These are phyloP conservation scores for Lactarius evosmus DNA, from an alignment of 768 basidiomycete genomes.

Conservation along the genomic window DNA sequence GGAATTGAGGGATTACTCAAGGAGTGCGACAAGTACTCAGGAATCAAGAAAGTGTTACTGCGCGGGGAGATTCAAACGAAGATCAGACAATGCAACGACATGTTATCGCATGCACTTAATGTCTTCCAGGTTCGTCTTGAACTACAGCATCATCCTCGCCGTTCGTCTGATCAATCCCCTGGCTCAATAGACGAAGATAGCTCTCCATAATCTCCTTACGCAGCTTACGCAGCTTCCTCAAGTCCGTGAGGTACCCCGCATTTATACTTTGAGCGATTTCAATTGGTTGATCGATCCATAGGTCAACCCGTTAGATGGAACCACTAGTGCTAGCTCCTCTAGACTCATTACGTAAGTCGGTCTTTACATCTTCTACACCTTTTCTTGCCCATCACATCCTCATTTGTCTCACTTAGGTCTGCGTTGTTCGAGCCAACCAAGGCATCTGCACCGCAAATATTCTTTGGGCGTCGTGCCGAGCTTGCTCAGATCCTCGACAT, in stretches of 20 bases:
- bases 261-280: background rate
- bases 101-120: background rate
- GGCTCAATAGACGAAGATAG: background rate
- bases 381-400: background rate
- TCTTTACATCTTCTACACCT: background rate
- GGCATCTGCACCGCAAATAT: constrained; percentile 6
- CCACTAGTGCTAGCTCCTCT: background rate
- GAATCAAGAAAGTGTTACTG: background rate
- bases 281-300: background rate
- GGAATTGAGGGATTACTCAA: background rate
- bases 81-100: background rate
- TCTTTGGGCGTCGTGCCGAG: constrained; percentile 11
- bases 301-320: background rate
- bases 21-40: background rate
- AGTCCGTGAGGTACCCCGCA: background rate
- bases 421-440: background rate
- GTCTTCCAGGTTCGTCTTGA: constrained; percentile 2
- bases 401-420: background rate
- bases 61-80: background rate
- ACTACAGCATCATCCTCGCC: background rate
- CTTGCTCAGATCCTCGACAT: constrained; percentile 5
- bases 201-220: background rate
- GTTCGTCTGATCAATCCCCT: background rate
- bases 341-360: background rate
- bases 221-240: constrained; percentile 1